Evolutionary conservation across 805 yeast species (phyloP).

Genomic region (Cyberlindnera euphorbiiphila): DNA sequence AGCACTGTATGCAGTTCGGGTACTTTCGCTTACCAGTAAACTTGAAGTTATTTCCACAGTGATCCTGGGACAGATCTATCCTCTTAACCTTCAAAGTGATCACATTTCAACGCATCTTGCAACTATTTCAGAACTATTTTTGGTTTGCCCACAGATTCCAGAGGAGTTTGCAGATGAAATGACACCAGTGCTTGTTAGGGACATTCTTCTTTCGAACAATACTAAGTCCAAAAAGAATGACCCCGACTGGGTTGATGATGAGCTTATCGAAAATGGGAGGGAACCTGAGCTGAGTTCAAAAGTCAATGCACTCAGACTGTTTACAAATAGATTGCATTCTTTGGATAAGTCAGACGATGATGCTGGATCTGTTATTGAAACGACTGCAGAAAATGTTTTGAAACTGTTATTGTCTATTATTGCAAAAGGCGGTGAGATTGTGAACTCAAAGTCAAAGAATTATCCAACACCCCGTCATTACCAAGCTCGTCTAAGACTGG

Average conservation of each 20-base stretch:
- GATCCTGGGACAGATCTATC: constrained; percentile 44
- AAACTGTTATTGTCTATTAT: constrained; percentile 64
- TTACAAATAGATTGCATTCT: constrained; percentile 55
- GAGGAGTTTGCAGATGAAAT: constrained; percentile 55
- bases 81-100: constrained; percentile 38
- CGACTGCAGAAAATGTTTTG: constrained; percentile 57
- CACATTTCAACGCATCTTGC: constrained; percentile 55
- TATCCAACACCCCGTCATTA: constrained; percentile 61
- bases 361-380: constrained; percentile 35
- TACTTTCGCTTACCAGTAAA: constrained; percentile 45
- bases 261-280: constrained; percentile 31
- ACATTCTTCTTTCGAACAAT: constrained; percentile 54
- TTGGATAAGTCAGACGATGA: constrained; percentile 28
- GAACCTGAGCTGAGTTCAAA: constrained; percentile 43
- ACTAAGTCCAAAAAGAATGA: constrained; percentile 31
- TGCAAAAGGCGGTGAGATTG: constrained; percentile 75
- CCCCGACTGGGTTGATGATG: constrained; percentile 47
- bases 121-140: constrained; percentile 55
- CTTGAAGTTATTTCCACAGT: constrained; percentile 38
- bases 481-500: constrained; percentile 59
- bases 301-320: constrained; percentile 47
- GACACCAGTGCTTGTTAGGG: constrained; percentile 56
- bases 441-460: constrained; percentile 37
- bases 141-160: constrained; percentile 42
- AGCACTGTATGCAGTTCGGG: constrained; percentile 60